phyloP scores from a whole-genome alignment of 345 rosid genomes.

The Rubroshorea leprosula region DNA sequence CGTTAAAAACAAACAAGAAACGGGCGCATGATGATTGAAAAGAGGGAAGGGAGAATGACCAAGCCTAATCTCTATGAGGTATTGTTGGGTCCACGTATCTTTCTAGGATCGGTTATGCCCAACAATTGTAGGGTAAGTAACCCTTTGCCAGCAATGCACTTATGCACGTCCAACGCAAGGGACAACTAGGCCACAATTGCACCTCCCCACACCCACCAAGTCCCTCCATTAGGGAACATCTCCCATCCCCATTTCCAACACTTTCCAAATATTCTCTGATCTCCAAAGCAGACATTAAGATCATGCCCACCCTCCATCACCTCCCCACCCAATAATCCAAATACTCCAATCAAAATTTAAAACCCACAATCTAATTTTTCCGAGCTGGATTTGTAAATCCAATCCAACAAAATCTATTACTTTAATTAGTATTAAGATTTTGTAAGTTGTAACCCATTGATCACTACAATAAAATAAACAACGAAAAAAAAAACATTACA shows the following conservation, averaged over 20 bases:
- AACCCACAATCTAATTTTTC: too few species aligned
- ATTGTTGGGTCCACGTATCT: conserved; percentile 11
- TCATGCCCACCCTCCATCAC: conserved; percentile 16
- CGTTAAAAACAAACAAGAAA: too few species aligned
- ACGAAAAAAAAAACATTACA: neutral
- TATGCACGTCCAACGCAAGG: neutral
- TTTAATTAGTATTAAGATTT: neutral
- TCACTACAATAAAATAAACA: too few species aligned
- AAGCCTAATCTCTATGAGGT: neutral
- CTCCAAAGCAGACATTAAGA: conserved; percentile 24
- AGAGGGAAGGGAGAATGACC: neutral
- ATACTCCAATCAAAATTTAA: too few species aligned
- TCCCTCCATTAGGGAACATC: conserved; percentile 26
- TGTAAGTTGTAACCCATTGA: neutral
- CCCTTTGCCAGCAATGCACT: conserved; percentile 20
- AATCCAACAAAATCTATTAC: neutral
- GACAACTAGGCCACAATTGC: conserved; percentile 20
- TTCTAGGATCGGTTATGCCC: conserved; percentile 6
- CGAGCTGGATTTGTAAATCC: neutral
- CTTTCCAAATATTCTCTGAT: conserved; percentile 33
- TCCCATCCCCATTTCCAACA: conserved; percentile 14
- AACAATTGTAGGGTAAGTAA: neutral
- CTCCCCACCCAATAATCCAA: too few species aligned
- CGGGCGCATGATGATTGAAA: neutral
- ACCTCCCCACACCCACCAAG: conserved; percentile 9